Conservation (phyloP, 371 early-diverging fungal genomes). For the Mortierella sp. region DNA sequence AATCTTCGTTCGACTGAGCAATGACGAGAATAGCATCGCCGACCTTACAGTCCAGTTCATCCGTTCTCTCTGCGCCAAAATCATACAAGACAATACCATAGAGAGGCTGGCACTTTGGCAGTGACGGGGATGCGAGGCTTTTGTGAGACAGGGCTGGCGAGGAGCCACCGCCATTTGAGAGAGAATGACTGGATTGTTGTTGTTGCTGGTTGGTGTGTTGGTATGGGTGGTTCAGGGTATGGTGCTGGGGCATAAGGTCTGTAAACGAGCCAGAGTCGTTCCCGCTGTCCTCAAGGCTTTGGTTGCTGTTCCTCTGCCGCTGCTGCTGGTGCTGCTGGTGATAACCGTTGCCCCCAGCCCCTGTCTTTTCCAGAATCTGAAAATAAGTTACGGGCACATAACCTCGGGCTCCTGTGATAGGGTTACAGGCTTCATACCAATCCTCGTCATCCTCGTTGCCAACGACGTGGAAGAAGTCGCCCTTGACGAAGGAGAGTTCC, state of each 20-base stretch:
- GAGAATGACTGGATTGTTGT: slow-evolving; percentile 11
- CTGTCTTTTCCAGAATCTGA: slow-evolving; percentile 58
- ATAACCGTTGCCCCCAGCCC: slow-evolving; percentile 1
- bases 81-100: slow-evolving; percentile 83
- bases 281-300: slow-evolving; percentile 39
- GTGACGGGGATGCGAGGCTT: slow-evolving; percentile 8
- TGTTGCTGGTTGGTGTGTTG: slow-evolving; percentile 20
- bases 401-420: slow-evolving; percentile 81
- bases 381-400: slow-evolving; percentile 86
- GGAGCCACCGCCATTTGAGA: slow-evolving; percentile 12
- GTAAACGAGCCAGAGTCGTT: slow-evolving; percentile 47
- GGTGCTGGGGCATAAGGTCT: slow-evolving; percentile 23
- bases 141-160: slow-evolving; percentile 22
- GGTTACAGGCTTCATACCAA: slow-evolving; percentile 90
- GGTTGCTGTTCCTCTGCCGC: slow-evolving; percentile 32
- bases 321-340: slow-evolving; percentile 3
- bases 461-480: slow-evolving; percentile 93
- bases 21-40: slow-evolving; percentile 84
- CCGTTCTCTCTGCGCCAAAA: slow-evolving; percentile 80
- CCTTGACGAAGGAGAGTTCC: slow-evolving; percentile 84
- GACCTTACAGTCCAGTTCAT: slow-evolving; percentile 78
- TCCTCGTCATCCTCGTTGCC: slow-evolving; percentile 79
- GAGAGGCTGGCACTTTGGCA: slow-evolving; percentile 59
- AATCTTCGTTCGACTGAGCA: slow-evolving; percentile 83
- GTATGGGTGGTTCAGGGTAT: slow-evolving; percentile 9